These are phyloP conservation scores for Hymenoscyphus fraxineus DNA, from an alignment of 2,329 filamentous ascomycete genomes.

Conservation along the genomic window DNA sequence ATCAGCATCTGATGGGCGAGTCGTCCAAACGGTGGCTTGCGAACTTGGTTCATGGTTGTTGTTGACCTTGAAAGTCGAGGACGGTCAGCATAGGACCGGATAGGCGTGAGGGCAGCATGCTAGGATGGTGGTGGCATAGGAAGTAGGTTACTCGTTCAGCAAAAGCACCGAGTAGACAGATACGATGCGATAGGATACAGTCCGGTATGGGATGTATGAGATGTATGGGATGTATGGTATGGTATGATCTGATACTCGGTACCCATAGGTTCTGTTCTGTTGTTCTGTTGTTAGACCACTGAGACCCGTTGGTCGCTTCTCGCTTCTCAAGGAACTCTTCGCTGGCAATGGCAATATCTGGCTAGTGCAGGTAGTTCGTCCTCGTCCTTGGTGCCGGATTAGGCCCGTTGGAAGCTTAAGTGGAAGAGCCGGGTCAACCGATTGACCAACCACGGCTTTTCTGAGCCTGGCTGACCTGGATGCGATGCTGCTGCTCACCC, in stretches of 20 bases:
- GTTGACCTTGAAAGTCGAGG: no score
- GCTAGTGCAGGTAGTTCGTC: background rate
- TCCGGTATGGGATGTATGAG: background rate
- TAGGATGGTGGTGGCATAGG: no score
- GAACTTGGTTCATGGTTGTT: background rate
- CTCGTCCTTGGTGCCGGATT: background rate
- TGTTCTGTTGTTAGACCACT: no score
- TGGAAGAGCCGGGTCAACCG: background rate
- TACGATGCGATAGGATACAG: background rate
- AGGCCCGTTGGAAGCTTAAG: background rate
- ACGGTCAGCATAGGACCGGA: no score
- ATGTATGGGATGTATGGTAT: no score
- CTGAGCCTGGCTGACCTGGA: background rate
- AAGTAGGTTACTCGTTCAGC: no score
- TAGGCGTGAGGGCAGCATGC: no score
- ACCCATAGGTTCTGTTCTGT: no score
- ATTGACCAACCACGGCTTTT: background rate
- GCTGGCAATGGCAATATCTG: background rate
- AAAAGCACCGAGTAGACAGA: background rate
- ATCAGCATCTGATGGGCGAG: background rate
- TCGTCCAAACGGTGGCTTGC: background rate
- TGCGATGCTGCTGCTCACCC: background rate
- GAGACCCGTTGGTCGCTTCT: background rate
- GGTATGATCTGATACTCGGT: background rate
- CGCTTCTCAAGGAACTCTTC: slow-evolving; percentile 1